Evolutionary conservation across 2,329 filamentous ascomycete genomes (phyloP), one percentile per base, ranked within the genome.

Genomic region (Dactylellina cionopaga): DNA sequence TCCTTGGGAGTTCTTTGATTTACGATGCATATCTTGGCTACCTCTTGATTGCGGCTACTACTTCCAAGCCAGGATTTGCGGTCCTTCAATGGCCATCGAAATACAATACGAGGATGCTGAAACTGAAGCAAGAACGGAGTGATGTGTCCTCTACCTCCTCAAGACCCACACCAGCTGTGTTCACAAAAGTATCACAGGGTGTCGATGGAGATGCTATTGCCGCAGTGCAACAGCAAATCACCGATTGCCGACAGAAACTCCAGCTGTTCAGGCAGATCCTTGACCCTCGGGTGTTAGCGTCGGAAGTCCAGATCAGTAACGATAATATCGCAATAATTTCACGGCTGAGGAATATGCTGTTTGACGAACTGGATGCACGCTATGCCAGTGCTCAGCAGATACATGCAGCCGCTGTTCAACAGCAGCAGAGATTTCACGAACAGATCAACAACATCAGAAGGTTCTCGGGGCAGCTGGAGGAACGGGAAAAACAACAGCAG

Each of bases 1-100:
- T 76, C 9, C 13, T 71, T 11, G 76, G 76, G 9, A 75, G 72
- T 27, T 54, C 72, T 6, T 73, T 75, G 27, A 49, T 77, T 3
- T 77, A 77, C 15, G 76, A 77, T 56, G 75, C 76, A 0, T 77
- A 76, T 27, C 63, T 77, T 7, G 76, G 76, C 9, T 77, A 77
- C 52, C 55, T 77, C 11, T 64, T 77, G 3, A 56, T 77, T 33
- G 74, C 75, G 1, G 72, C 71, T 5, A 76, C 76, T 4, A 62
- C 69, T 2, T 73, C 54, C 9, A 64, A 72, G 31, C 68, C 68
- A 1, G 59, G 44, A 13, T 72, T 72, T 24, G 68, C 56, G 19
- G 59, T 54, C 17, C 47, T 72, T 5, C 68, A 65, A 33, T 58
- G 54, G 41, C 59, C 68, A n/a, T 72, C 68, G 11, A 72, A 65